phyloP scores from a whole-genome alignment of 2,329 filamentous ascomycete species.

The Colletotrichum ledebouriae region DNA sequence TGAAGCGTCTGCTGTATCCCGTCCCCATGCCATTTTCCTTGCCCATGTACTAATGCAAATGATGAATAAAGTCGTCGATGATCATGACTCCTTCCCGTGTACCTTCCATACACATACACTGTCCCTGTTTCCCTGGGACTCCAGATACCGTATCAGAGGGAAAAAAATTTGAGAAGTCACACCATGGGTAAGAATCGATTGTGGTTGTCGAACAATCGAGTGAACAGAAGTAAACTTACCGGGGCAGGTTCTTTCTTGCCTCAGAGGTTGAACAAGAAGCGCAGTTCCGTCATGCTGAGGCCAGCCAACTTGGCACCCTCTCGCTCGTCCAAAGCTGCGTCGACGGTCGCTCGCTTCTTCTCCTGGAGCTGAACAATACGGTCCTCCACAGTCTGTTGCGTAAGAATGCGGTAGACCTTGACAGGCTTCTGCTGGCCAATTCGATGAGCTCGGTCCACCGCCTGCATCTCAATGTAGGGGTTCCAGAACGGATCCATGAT shows the following conservation, averaged over 20 bases:
- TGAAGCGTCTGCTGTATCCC: constrained; percentile 35
- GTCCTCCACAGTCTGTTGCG: constrained; percentile 86
- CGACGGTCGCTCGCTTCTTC: constrained; percentile 81
- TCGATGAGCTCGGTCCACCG: constrained; percentile 89
- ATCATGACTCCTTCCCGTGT: neutral
- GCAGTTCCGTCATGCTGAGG: constrained; percentile 75
- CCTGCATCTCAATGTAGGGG: constrained; percentile 92
- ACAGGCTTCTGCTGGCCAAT: constrained; percentile 84
- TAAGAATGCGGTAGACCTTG: constrained; percentile 83
- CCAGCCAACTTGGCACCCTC: constrained; percentile 76
- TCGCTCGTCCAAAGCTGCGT: constrained; percentile 83
- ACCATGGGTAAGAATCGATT: constrained; percentile 3
- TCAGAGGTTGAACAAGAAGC: constrained; percentile 71
- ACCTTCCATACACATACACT: neutral
- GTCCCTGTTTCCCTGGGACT: neutral
- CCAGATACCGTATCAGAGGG: neutral
- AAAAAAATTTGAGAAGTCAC: neutral
- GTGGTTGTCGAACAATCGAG: neutral
- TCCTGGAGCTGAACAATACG: constrained; percentile 85
- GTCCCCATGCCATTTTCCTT: neutral
- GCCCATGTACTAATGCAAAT: constrained; percentile 26
- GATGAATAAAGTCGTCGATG: constrained; percentile 18
- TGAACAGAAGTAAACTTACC: neutral
- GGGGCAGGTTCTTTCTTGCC: too few relatives aligned
- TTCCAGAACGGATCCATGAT: constrained; percentile 97